A percentile compares a stretch with the other conserved stretches of the same genome.
These are phyloP conservation scores for Penicillium lividum DNA, from an alignment of 495 filamentous ascomycete genomes.

Conservation along the genomic window DNA sequence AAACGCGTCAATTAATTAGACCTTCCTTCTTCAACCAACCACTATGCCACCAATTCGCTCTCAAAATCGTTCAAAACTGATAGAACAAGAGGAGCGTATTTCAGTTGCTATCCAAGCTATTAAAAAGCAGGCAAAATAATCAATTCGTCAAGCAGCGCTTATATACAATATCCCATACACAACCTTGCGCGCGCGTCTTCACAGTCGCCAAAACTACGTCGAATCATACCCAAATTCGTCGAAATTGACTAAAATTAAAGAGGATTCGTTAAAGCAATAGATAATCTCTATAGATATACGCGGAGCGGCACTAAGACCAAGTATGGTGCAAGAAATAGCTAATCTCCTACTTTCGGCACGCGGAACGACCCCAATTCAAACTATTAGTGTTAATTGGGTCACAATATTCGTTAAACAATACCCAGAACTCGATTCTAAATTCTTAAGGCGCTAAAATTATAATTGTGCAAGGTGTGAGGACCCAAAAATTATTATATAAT, in stretches of 20 bases:
- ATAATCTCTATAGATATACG: constrained; percentile 6
- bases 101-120: neutral
- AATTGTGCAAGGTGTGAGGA: too few species aligned
- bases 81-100: neutral
- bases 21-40: neutral
- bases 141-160: neutral
- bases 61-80: neutral
- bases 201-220: neutral
- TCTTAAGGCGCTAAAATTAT: neutral
- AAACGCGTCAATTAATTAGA: constrained; percentile 2
- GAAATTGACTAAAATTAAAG: neutral
- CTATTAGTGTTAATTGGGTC: constrained; percentile 1
- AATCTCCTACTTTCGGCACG: neutral
- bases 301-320: neutral
- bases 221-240: neutral
- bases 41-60: constrained; percentile 2
- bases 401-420: constrained; percentile 1
- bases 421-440: too few species aligned
- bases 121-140: constrained; percentile 1
- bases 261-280: neutral
- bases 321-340: neutral
- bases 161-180: neutral
- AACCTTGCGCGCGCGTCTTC: neutral
- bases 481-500: too few species aligned
- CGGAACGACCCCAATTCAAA: neutral